Evolutionary conservation across 345 rosid genomes (phyloP).

Genomic region (Brassica carinata): DNA sequence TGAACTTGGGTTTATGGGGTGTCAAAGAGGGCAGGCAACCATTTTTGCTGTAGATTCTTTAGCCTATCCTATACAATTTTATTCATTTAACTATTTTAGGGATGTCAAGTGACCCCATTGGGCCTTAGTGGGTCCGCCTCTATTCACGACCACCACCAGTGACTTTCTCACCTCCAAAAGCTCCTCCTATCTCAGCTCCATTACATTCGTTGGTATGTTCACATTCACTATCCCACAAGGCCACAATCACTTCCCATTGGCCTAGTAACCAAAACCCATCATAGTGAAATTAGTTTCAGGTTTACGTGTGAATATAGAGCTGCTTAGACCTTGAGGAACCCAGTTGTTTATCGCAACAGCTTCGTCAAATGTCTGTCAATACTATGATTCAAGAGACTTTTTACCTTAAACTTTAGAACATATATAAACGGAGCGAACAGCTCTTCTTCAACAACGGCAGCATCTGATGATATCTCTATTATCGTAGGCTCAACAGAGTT

Average conservation of each 20-base stretch:
- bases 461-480: conserved; percentile 72
- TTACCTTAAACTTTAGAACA: conserved; percentile 84
- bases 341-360: conserved; percentile 89
- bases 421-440: conserved; percentile 90
- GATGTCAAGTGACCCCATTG: too few relatives aligned
- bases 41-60: too few relatives aligned
- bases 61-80: too few relatives aligned
- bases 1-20: too few relatives aligned
- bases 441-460: conserved; percentile 82
- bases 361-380: conserved; percentile 67
- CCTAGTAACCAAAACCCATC: conserved; percentile 37
- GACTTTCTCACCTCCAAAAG: conserved; percentile 94
- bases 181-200: conserved; percentile 98
- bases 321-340: conserved; percentile 95
- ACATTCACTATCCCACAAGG: conserved; percentile 91
- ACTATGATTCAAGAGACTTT: background rate
- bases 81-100: too few relatives aligned
- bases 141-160: conserved; percentile 98
- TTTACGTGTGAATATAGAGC: conserved; percentile 80
- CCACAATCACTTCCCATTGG: conserved; percentile 97
- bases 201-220: conserved; percentile 97
- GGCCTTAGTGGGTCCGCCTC: too few relatives aligned
- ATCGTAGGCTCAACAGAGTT: conserved; percentile 96
- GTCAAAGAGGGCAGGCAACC: too few relatives aligned
- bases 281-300: conserved; percentile 52